phyloP scores from a whole-genome alignment of 2,329 filamentous ascomycete genomes.

The Didymella segeticola region DNA sequence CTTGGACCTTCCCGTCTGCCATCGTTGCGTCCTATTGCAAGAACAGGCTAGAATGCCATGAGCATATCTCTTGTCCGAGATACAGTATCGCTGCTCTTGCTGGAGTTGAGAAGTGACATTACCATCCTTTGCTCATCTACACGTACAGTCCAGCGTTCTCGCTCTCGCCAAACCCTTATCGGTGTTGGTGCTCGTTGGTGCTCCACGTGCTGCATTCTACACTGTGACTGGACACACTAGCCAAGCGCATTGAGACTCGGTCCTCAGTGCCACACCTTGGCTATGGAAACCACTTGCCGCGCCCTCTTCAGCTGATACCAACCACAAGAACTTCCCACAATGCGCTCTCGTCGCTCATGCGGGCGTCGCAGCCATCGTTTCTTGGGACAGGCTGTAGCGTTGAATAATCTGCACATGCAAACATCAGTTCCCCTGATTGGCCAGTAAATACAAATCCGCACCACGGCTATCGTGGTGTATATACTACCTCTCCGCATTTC shows the following conservation, averaged over 20 bases:
- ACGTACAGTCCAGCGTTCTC: slow-evolving; percentile 16
- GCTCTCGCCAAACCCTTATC: slow-evolving; percentile 17
- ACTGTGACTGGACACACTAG: slow-evolving; percentile 28
- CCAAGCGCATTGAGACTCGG: slow-evolving; percentile 27
- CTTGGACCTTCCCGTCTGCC: too few relatives aligned
- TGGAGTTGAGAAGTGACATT: not conserved
- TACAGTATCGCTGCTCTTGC: not conserved
- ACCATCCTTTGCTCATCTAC: not conserved
- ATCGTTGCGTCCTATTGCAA: slow-evolving; percentile 7
- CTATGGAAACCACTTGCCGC: slow-evolving; percentile 22
- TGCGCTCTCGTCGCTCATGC: slow-evolving; percentile 32
- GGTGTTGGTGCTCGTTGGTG: slow-evolving; percentile 9
- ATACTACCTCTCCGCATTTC: slow-evolving; percentile 31
- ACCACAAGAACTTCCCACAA: slow-evolving; percentile 24
- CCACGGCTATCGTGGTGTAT: slow-evolving; percentile 28
- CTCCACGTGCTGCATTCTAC: slow-evolving; percentile 22
- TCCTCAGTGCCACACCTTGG: slow-evolving; percentile 31
- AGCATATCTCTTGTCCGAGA: not conserved
- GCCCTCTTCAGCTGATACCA: slow-evolving; percentile 25
- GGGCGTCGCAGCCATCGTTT: slow-evolving; percentile 26
- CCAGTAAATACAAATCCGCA: slow-evolving; percentile 15
- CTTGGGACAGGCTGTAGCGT: slow-evolving; percentile 25
- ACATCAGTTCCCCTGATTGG: slow-evolving; percentile 26
- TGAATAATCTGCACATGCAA: slow-evolving; percentile 29
- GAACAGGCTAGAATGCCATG: not conserved